phyloP scores from a whole-genome alignment of 768 basidiomycete genomes.

The Lactarius tabidus region DNA sequence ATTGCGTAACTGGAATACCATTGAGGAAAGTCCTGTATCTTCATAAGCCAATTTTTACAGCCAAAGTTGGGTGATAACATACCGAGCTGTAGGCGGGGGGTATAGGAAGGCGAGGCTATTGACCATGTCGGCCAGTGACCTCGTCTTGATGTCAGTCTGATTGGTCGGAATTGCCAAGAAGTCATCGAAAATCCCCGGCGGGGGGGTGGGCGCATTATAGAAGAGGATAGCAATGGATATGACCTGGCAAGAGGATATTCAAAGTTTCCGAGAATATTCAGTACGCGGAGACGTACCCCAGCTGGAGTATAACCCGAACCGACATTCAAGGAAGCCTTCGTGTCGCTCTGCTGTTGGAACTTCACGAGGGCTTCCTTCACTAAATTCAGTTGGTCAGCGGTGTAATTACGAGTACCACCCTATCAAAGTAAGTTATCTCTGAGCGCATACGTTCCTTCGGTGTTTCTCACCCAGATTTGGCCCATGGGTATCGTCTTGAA shows the following conservation, averaged over 20 bases:
- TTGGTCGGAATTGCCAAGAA: constrained; percentile 18
- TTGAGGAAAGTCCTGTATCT: neutral
- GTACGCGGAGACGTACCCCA: neutral
- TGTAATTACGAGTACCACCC: neutral
- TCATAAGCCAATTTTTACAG: neutral
- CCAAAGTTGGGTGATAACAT: neutral
- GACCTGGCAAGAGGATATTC: neutral
- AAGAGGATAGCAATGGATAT: neutral
- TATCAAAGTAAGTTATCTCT: neutral
- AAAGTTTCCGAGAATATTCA: neutral
- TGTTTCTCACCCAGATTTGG: neutral
- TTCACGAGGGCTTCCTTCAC: neutral
- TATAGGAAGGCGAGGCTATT: neutral
- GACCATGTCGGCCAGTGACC: neutral
- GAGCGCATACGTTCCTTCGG: no score
- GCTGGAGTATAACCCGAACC: neutral
- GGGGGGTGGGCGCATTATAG: neutral
- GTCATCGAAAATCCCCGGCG: constrained; percentile 21
- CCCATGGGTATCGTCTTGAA: constrained; percentile 6
- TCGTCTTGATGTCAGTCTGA: neutral
- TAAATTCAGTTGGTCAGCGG: neutral
- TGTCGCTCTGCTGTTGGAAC: constrained; percentile 5
- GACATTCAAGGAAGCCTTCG: neutral
- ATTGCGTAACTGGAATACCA: neutral
- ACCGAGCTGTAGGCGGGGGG: neutral